Conservation (phyloP, 2,329 filamentous ascomycete genomes). For the Penicillium sp. region DNA sequence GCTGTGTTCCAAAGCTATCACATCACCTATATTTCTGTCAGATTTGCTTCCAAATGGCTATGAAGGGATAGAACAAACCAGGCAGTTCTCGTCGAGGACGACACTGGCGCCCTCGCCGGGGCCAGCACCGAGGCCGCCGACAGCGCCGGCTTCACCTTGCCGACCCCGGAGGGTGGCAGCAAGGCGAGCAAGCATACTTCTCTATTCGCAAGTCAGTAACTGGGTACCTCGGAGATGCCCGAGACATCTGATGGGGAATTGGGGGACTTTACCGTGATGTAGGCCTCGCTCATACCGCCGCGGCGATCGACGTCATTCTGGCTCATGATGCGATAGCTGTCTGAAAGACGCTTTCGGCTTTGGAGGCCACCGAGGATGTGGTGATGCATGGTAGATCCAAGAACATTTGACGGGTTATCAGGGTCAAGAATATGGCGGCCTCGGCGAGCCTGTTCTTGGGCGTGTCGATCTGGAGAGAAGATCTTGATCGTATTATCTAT, state of each 20-base stretch:
- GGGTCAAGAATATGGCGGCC: constrained; percentile 56
- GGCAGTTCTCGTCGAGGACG: constrained; percentile 45
- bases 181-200: constrained; percentile 46
- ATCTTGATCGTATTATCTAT: constrained; percentile 67
- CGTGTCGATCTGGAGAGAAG: constrained; percentile 57
- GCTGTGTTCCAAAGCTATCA: constrained; percentile 12
- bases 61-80: constrained; percentile 22
- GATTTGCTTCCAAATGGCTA: neutral
- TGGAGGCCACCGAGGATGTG: constrained; percentile 44
- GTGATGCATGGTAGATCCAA: constrained; percentile 20
- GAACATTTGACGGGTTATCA: constrained; percentile 37
- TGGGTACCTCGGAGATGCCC: neutral
- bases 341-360: constrained; percentile 56
- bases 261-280: constrained; percentile 48
- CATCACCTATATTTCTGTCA: constrained; percentile 28
- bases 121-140: constrained; percentile 24
- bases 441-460: constrained; percentile 54
- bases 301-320: constrained; percentile 59
- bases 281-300: constrained; percentile 55
- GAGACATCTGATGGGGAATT: neutral
- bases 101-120: constrained; percentile 32
- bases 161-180: constrained; percentile 41
- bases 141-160: constrained; percentile 21
- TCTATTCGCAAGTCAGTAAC: constrained; percentile 29
- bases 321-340: constrained; percentile 58